These are phyloP conservation scores for Aspergillus amoenus DNA, from an alignment of 2,329 filamentous ascomycete genomes.

Conservation along the genomic window DNA sequence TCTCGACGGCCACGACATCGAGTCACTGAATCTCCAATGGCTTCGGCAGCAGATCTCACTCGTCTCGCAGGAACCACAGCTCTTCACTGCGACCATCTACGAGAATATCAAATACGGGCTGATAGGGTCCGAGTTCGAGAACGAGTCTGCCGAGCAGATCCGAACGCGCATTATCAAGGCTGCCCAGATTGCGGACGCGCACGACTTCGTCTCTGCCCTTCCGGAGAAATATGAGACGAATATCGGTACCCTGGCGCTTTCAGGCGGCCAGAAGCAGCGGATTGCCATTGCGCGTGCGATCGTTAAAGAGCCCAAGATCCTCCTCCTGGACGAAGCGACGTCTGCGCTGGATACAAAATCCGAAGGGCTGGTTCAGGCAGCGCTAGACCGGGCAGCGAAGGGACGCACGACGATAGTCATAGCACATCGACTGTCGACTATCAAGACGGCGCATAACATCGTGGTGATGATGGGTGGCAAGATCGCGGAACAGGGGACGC, in stretches of 20 bases:
- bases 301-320: slow-evolving; percentile 88
- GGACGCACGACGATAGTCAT: slow-evolving; percentile 95
- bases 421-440: slow-evolving; percentile 91
- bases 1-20: slow-evolving; percentile 73
- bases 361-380: slow-evolving; percentile 90
- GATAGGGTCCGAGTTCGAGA: slow-evolving; percentile 66
- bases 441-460: slow-evolving; percentile 51
- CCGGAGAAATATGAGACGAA: slow-evolving; percentile 55
- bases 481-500: slow-evolving; percentile 85
- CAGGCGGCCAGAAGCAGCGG: slow-evolving; percentile 93
- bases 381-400: slow-evolving; percentile 78
- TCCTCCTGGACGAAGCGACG: slow-evolving; percentile 93
- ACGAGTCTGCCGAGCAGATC: slow-evolving; percentile 56
- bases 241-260: slow-evolving; percentile 50
- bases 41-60: slow-evolving; percentile 65
- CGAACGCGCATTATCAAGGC: slow-evolving; percentile 19
- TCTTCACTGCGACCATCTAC: slow-evolving; percentile 80
- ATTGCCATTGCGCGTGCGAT: slow-evolving; percentile 91
- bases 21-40: slow-evolving; percentile 66
- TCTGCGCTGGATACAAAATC: slow-evolving; percentile 92
- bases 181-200: slow-evolving; percentile 55
- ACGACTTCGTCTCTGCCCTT: slow-evolving; percentile 73
- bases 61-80: slow-evolving; percentile 80
- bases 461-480: slow-evolving; percentile 75
- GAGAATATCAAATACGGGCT: slow-evolving; percentile 67